These are phyloP conservation scores for Hymenoscyphus salicellus DNA, from an alignment of 2,329 filamentous ascomycete species.

Conservation along the genomic window DNA sequence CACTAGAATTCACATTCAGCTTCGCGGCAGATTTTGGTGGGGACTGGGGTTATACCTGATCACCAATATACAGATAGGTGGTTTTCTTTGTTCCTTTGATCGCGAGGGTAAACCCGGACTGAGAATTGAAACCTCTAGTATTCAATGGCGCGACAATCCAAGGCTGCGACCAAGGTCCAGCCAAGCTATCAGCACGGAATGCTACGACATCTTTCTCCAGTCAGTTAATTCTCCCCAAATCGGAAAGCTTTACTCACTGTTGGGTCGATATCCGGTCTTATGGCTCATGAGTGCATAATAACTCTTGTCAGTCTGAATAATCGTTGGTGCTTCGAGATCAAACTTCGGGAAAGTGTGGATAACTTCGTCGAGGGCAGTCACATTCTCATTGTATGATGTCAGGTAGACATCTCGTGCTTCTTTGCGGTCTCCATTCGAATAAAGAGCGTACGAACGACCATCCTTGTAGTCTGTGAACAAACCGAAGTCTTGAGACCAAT, in stretches of 20 bases:
- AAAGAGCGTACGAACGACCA: constrained; percentile 53
- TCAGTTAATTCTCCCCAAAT: not conserved
- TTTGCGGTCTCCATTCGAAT: constrained; percentile 56
- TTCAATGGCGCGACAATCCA: constrained; percentile 51
- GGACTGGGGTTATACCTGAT: not conserved
- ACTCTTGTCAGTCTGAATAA: constrained; percentile 57
- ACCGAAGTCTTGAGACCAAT: constrained; percentile 62
- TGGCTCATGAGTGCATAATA: constrained; percentile 62
- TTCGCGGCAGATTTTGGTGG: constrained; percentile 39
- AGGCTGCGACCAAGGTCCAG: constrained; percentile 53
- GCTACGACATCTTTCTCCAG: constrained; percentile 48
- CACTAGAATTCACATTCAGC: constrained; percentile 44
- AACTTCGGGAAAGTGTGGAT: constrained; percentile 57
- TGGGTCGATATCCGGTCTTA: constrained; percentile 62
- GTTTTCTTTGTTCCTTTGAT: constrained; percentile 49
- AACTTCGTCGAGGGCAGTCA: constrained; percentile 50
- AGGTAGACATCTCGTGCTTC: constrained; percentile 58
- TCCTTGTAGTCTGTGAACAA: constrained; percentile 59
- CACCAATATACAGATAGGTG: constrained; percentile 28
- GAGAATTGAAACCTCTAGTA: constrained; percentile 52
- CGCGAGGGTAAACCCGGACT: constrained; percentile 49
- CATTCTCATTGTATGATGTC: constrained; percentile 50
- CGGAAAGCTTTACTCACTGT: constrained; percentile 39
- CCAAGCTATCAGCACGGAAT: constrained; percentile 50
- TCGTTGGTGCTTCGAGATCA: constrained; percentile 58